Percentiles rank a stretch among this genome's conserved stretches.
Evolutionary conservation across 176 grass and related monocot genomes (phyloP).

Genomic region (Oryza australiensis): DNA sequence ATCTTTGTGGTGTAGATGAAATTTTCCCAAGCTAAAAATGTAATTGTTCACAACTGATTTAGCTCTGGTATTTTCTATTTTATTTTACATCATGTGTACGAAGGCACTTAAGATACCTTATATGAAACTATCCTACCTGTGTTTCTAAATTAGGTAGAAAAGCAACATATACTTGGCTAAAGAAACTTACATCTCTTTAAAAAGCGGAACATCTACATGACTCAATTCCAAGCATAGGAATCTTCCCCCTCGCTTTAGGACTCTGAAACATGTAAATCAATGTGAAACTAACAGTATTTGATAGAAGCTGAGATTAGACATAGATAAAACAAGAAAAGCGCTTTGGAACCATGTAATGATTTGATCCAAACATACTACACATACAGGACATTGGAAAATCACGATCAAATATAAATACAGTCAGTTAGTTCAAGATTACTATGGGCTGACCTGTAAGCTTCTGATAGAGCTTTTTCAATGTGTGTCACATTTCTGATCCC

Average conservation of each 20-base stretch:
- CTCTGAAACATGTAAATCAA: conserved; percentile 53
- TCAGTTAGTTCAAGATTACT: background rate
- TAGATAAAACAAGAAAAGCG: background rate
- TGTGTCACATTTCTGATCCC: conserved; percentile 96
- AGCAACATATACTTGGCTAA: background rate
- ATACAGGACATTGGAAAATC: background rate
- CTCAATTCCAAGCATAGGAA: conserved; percentile 95
- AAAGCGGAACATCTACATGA: conserved; percentile 73
- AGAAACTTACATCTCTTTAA: conserved; percentile 81
- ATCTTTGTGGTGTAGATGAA: too few relatives aligned
- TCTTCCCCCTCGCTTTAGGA: conserved; percentile 83
- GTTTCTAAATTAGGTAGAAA: background rate
- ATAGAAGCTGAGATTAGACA: background rate
- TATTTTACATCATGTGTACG: background rate
- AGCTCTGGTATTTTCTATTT: background rate
- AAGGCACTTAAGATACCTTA: background rate
- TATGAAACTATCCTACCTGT: conserved; percentile 3
- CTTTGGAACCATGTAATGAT: background rate
- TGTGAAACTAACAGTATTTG: conserved; percentile 14
- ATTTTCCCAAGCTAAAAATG: too few relatives aligned
- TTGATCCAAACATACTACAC: background rate
- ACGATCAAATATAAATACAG: background rate
- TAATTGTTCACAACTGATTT: background rate
- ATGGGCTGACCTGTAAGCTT: conserved; percentile 72
- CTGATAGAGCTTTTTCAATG: conserved; percentile 85